Base-by-base conservation (phyloP, 257 asterid genomes). In the Datura wrightii region DNA sequence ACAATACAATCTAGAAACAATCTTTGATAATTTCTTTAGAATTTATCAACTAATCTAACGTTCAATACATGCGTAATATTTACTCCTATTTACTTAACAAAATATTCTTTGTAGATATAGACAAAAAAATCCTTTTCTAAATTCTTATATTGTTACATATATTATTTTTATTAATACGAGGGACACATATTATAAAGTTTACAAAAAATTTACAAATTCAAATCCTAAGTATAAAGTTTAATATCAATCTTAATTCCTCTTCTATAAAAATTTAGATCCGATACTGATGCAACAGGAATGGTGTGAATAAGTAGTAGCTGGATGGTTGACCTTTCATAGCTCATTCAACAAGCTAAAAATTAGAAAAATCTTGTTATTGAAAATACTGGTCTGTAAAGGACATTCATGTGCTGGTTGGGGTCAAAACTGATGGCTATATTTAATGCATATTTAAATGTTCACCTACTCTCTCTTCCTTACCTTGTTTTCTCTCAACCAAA, bases 351-450 rank as follows among this genome's bases (percentile, higher is more conserved):
- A 16, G 5, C 19, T 31, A 13, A 6, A 76, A 8, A 48, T 31
- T 36, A 15, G 48, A 31, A 6, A 31, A 6, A 52, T 1, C 0
- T 0, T 31, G 2, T 34, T 3, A 14, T 13, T 24, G 46, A 78
- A 14, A 31, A 78, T 34, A 48, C 9, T 48, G 24, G 13, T 48
- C n/a, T 31, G 24, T 48, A 24, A 50, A 78, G 63, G 48, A 78
- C 59, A 34, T 15, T 6, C 48, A 53, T 78, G 63, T 1, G 82
- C 34, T 8, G 5, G 48, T 14, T 71, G 80, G 48, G 62, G 82
- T 78, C 65, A 34, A 78, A 52, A 78, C 1, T 34, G 82, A 52
- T 78, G 82, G 34, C 82, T 52, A 2, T 78, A 31, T 14, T 78
- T 52, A 78, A 52, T 52, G 42, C 31, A 13, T 10, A 52, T 24